Conservation (phyloP, 495 filamentous ascomycete species). For the Alectoria sarmentosa region DNA sequence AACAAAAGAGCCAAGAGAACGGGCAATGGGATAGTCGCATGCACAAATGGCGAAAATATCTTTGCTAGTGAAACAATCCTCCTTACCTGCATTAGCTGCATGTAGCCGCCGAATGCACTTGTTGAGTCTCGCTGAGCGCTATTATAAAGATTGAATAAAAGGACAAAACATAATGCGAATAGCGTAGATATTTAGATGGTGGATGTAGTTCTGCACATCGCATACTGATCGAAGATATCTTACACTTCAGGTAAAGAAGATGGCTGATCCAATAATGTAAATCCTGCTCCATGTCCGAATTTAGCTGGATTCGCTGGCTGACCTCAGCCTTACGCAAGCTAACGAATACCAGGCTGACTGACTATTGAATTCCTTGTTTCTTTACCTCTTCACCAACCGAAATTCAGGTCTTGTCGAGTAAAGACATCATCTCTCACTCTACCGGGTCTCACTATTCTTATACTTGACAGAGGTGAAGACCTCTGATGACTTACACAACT, state of each 20-base stretch:
- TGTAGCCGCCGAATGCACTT: background rate
- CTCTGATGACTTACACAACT: background rate
- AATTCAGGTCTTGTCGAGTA: background rate
- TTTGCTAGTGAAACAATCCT: background rate
- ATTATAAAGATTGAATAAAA: no score
- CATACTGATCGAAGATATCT: no score
- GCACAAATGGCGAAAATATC: no score
- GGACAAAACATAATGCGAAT: background rate
- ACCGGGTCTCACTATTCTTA: background rate
- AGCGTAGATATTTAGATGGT: no score
- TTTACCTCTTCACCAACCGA: no score
- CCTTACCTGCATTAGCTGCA: constrained; percentile 3
- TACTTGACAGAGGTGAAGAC: background rate
- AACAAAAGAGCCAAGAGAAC: background rate
- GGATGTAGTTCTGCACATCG: no score
- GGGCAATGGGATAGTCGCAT: background rate
- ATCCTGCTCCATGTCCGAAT: background rate
- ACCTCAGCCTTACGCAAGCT: background rate
- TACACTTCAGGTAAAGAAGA: no score
- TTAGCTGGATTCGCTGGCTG: background rate
- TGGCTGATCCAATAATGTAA: background rate
- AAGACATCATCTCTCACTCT: background rate
- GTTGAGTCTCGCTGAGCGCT: no score
- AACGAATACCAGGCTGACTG: no score
- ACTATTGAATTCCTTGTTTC: background rate